Evolutionary conservation across 2,329 filamentous ascomycete species (phyloP).

Genomic region (Alternaria metachromatica): DNA sequence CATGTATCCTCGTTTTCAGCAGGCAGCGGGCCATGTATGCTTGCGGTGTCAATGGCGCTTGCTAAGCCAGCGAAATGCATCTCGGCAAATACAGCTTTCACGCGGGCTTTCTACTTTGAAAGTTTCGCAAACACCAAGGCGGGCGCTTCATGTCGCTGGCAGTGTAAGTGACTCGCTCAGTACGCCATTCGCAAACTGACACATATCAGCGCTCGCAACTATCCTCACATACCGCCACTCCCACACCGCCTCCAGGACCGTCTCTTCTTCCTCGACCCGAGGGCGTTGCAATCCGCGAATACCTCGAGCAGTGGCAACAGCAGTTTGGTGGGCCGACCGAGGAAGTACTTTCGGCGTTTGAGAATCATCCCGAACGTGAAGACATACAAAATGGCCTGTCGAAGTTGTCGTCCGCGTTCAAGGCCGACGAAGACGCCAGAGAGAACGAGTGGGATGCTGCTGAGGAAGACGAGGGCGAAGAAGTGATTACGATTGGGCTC

Average conservation of each 20-base stretch:
- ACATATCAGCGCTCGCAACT: conserved; percentile 20
- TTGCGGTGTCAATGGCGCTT: conserved; percentile 37
- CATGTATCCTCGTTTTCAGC: conserved; percentile 27
- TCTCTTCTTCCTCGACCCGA: conserved; percentile 18
- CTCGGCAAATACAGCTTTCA: conserved; percentile 2
- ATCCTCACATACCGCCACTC: conserved; percentile 1
- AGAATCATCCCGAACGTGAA: conserved; percentile 33
- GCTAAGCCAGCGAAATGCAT: conserved; percentile 2
- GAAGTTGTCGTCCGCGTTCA: conserved; percentile 27
- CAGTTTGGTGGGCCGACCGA: conserved; percentile 45
- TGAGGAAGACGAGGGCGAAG: conserved; percentile 33
- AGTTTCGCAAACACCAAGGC: conserved; percentile 15
- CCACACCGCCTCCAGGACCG: conserved; percentile 18
- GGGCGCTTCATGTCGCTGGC: conserved; percentile 31
- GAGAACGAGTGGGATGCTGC: conserved; percentile 26
- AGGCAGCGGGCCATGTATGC: conserved; percentile 25
- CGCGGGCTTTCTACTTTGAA: conserved; percentile 14
- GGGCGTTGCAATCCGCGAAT: conserved; percentile 32
- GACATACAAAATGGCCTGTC: conserved; percentile 35
- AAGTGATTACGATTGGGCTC: conserved; percentile 44
- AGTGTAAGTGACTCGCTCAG: conserved; percentile 19
- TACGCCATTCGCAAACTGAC: conserved; percentile 14
- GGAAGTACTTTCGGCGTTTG: conserved; percentile 39
- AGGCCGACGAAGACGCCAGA: conserved; percentile 32
- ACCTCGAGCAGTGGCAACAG: conserved; percentile 53